A percentile compares a stretch with the other conserved stretches of the same genome.
Conservation (phyloP, 306 rosid genomes). For the Echinosophora koreensis region DNA sequence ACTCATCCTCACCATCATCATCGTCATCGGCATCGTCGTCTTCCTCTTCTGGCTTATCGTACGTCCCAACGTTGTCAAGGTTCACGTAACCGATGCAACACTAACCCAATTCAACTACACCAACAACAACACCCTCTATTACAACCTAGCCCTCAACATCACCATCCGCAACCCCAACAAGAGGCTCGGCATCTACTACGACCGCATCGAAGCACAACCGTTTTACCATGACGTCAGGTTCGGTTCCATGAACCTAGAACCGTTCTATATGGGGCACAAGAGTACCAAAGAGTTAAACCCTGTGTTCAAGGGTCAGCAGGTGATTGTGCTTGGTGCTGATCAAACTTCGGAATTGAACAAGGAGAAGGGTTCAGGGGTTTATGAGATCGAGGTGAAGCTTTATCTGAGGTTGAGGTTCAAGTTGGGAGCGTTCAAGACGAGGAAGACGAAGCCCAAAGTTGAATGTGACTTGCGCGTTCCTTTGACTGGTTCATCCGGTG, state of each 20-base stretch:
- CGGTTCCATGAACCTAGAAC: background rate
- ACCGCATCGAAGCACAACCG: slow-evolving; percentile 64
- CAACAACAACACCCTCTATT: slow-evolving; percentile 38
- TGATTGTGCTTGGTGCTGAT: slow-evolving; percentile 33
- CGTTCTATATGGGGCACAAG: slow-evolving; percentile 81
- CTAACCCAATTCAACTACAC: slow-evolving; percentile 53
- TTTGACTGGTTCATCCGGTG: slow-evolving; percentile 34
- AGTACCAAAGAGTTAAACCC: slow-evolving; percentile 51
- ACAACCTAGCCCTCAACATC: slow-evolving; percentile 54
- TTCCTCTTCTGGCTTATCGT: slow-evolving; percentile 59
- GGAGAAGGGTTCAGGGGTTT: slow-evolving; percentile 56
- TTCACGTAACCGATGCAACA: slow-evolving; percentile 55
- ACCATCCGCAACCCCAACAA: slow-evolving; percentile 76
- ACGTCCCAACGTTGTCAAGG: slow-evolving; percentile 52
- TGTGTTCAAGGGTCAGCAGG: slow-evolving; percentile 54
- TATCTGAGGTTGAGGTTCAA: slow-evolving; percentile 67
- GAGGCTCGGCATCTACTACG: slow-evolving; percentile 73
- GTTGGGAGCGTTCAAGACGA: slow-evolving; percentile 55
- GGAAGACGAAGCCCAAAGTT: slow-evolving; percentile 64
- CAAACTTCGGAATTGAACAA: slow-evolving; percentile 41
- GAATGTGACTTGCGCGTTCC: slow-evolving; percentile 69
- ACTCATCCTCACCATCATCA: slow-evolving; percentile 42
- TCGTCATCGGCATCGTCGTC: slow-evolving; percentile 44
- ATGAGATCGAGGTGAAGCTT: slow-evolving; percentile 63
- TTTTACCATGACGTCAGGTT: slow-evolving; percentile 57